Base-by-base conservation (phyloP, 2,329 filamentous ascomycete species). In the Emmonsiellopsis sp. region DNA sequence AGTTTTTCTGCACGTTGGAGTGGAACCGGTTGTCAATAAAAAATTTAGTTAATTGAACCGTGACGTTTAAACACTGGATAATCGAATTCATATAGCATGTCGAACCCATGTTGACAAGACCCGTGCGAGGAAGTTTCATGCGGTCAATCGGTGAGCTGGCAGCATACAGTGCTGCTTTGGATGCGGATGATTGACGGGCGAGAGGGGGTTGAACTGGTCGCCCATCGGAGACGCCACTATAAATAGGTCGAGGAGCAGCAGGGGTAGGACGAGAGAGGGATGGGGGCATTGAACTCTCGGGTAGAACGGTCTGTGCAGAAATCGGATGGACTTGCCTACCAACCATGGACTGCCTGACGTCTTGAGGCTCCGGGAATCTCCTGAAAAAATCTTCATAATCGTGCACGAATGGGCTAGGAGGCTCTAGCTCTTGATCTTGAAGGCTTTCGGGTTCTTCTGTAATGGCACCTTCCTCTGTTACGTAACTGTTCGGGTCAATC, bases 61-160 rank as follows among this genome's bases (percentile, higher is more conserved):
- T 92, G 1, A 84, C 85, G 55, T 87, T 86, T 14, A 96, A 73
- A 56, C 86, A 87, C 68, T 97, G 92, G 31, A 97, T 75, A 0
- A 85, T 85, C n/a, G 88, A 85, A 68, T 95, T 96, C 76, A 93
- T 90, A 65, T 95, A 96, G 67, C 92, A 96, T 59, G 87, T 91
- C 46, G 86, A 85, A 1, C 83, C 82, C 42, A 89, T 87, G 61
- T 96, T 96, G 55, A 83, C 74, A 10, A 96, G 77, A 0, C 92
- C 91, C 9, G 88, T 86, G 37, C 75, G 74, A n/a, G 83, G 79
- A 61, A 82, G 74, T 67, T 72, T 72, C 32, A 75, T 70, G 11
- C 71, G 66, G 55, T 72, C 71, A 48, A 75, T 66, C 46, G 72
- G 62, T 42, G 69, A 68, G 59, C 62, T 68, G 50, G 66, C 64